Percentiles rank a stretch among this genome's conserved stretches.
Conservation (phyloP, 306 rosid species). For the Dryas octopetala region DNA sequence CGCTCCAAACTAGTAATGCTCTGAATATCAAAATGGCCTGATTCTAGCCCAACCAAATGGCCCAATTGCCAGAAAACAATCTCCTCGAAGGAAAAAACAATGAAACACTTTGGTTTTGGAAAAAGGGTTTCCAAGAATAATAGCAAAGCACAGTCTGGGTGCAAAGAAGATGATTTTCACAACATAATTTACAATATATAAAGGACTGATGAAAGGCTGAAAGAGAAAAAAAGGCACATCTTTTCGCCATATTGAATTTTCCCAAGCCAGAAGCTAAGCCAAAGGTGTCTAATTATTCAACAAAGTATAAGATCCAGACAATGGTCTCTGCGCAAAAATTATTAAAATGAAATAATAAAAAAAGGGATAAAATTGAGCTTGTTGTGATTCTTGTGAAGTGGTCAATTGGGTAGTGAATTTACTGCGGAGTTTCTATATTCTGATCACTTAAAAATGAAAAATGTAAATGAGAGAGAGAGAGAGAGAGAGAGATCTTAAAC, state of each 20-base stretch:
- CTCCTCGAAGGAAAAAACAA: not conserved
- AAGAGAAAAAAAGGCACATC: not conserved
- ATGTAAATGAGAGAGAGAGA: not conserved
- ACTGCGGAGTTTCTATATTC: not conserved
- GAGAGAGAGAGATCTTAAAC: not conserved
- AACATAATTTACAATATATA: not conserved
- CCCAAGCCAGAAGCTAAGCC: not conserved
- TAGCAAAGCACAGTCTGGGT: not conserved
- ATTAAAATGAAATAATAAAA: not conserved
- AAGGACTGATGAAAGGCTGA: not conserved
- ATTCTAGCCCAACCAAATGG: not conserved
- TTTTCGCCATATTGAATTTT: not conserved
- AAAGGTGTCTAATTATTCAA: not conserved
- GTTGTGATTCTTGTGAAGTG: not conserved
- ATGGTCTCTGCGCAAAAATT: not conserved
- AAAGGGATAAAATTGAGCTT: not conserved
- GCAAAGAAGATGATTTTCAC: not conserved
- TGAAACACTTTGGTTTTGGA: not conserved
- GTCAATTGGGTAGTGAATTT: not conserved
- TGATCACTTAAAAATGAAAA: not conserved
- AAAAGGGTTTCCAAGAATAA: not conserved
- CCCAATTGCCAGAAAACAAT: not conserved
- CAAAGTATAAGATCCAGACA: constrained; percentile 3
- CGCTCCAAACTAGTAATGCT: not conserved
- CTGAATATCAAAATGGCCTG: not conserved